These are phyloP conservation scores for Teunomyces pallodes DNA, from an alignment of 805 yeast species.

Conservation along the genomic window DNA sequence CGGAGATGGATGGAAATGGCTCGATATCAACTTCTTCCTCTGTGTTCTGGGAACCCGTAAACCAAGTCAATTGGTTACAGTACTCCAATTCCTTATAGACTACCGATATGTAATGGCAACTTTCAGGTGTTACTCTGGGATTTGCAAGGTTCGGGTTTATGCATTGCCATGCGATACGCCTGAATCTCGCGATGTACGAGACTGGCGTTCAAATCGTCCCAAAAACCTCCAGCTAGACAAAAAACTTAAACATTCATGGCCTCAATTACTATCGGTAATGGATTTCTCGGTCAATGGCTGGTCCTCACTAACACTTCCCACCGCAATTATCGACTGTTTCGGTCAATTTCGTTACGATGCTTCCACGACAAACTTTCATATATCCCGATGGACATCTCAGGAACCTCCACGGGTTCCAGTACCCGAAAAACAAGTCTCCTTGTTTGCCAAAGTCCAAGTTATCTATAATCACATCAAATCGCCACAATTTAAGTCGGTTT, in stretches of 20 bases:
- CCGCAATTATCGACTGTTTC: neutral
- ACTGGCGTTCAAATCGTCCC: slow-evolving; percentile 36
- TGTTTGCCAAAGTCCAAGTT: slow-evolving; percentile 19
- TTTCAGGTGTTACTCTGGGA: slow-evolving; percentile 19
- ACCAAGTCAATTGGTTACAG: neutral
- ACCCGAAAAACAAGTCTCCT: slow-evolving; percentile 5
- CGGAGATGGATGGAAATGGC: slow-evolving; percentile 48
- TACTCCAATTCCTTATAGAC: slow-evolving; percentile 41
- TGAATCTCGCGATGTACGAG: slow-evolving; percentile 28
- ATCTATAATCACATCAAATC: slow-evolving; percentile 36
- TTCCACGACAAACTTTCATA: slow-evolving; percentile 18
- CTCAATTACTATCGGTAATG: slow-evolving; percentile 33
- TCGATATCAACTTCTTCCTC: slow-evolving; percentile 43
- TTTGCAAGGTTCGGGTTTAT: slow-evolving; percentile 44
- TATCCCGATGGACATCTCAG: slow-evolving; percentile 31
- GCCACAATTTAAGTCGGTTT: slow-evolving; percentile 12
- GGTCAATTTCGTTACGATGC: neutral
- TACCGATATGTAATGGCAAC: slow-evolving; percentile 46
- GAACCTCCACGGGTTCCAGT: slow-evolving; percentile 4
- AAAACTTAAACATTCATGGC: slow-evolving; percentile 29
- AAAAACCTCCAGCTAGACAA: slow-evolving; percentile 25
- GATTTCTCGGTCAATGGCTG: slow-evolving; percentile 44
- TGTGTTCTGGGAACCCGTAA: slow-evolving; percentile 24
- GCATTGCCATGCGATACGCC: slow-evolving; percentile 44
- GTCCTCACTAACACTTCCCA: slow-evolving; percentile 12